Percentiles rank a stretch among this genome's conserved stretches.
These are phyloP conservation scores for Botrytis sinoallii DNA, from an alignment of 2,329 filamentous ascomycete genomes.

Conservation along the genomic window DNA sequence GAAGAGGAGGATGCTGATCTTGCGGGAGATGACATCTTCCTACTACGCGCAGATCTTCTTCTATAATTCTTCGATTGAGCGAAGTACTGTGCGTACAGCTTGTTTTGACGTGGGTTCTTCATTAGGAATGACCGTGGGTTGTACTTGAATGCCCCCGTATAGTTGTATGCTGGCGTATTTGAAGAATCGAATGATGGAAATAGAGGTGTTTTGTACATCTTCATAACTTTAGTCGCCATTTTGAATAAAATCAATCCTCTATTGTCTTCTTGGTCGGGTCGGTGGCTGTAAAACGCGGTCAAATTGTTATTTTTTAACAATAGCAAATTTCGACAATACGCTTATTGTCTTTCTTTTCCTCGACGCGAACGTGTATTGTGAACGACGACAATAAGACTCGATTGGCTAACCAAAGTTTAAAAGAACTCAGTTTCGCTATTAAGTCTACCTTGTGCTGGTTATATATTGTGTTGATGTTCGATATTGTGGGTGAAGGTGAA, in stretches of 20 bases:
- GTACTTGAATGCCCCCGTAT: not conserved
- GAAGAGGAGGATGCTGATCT: slow-evolving; percentile 8
- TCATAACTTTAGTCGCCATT: slow-evolving; percentile 15
- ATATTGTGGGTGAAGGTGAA: not conserved
- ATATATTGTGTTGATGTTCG: not conserved
- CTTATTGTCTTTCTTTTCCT: not conserved
- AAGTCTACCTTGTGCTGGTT: not conserved
- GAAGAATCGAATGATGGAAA: slow-evolving; percentile 4
- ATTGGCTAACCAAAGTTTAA: not conserved
- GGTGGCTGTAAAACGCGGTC: not conserved
- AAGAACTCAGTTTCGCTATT: not conserved
- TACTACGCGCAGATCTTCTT: not conserved
- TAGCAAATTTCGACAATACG: not conserved
- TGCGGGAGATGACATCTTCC: slow-evolving; percentile 7
- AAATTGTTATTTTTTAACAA: not conserved
- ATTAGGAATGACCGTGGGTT: slow-evolving; percentile 3
- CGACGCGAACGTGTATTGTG: not conserved
- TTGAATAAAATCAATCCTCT: not conserved
- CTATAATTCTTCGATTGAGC: not conserved
- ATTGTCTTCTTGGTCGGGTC: not conserved
- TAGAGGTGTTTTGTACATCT: not conserved
- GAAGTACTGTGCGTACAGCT: slow-evolving; percentile 8
- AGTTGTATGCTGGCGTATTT: not conserved
- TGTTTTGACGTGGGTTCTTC: slow-evolving; percentile 1
- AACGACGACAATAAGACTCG: not conserved